Base-by-base conservation (phyloP, 345 rosid genomes). In the Boechera stricta region DNA sequence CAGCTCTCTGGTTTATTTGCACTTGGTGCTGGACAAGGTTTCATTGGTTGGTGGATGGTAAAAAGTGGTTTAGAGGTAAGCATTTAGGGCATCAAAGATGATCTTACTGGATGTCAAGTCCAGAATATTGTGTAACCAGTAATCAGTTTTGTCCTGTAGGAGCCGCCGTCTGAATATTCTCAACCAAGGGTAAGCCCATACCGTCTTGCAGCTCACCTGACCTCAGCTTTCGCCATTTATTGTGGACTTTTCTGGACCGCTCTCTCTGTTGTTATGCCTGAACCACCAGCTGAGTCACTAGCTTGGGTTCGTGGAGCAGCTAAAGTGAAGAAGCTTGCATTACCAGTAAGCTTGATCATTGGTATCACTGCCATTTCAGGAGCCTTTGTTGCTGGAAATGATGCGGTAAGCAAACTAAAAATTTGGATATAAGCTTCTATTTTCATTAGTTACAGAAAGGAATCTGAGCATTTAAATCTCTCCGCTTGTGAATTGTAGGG, bases 31-130 rank as follows among this genome's bases (percentile, higher is more conserved):
- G 98, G 94, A 56, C 98, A 91, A 88, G 98, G 99, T 73, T 78
- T 92, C 67, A 91, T 95, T 75, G 98, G 98, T 77, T 95, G 98
- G 97, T 95, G 99, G 99, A 92, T 95, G 99, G 99, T 95, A 33
- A 95, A 91, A 82, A 95, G 99, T 78, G 99, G 99, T 69, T 75
- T 95, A 78, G 99, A 92, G 96, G 98, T 92, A 75, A 80, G 69
- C 55, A 51, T 32, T 44, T 58, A 39, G 54, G 29, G 54, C 28
- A 33, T 64, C 5, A 2, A 24, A 33, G 16, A 65, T 74, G 57
- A 15, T 12, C 16, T 24, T 60, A 11, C 31, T 55, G 49, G 26
- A 38, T 64, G n/a, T 44, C 15, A 7, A 28, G 7, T 67, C 15
- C 56, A 45, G 8, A 59, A 68, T 28, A 11, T 31, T 64, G 33